A percentile compares a stretch with the other conserved stretches of the same genome.
phyloP scores from a whole-genome alignment of 768 basidiomycete species.

The Sarcodon sp. region DNA sequence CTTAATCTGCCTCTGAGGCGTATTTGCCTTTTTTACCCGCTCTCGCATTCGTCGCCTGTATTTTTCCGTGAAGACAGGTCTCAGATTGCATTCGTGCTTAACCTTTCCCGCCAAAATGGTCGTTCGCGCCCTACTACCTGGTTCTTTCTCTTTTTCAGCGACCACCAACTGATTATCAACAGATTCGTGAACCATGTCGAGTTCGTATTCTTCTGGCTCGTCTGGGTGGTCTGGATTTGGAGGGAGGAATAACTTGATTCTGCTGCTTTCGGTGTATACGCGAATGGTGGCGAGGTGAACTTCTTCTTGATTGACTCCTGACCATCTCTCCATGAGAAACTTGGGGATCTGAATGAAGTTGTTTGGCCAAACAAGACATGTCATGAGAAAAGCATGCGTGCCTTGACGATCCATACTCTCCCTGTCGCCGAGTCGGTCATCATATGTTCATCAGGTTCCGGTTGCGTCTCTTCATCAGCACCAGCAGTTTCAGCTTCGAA shows the following conservation, averaged over 20 bases:
- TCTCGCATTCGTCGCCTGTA: conserved; percentile 68
- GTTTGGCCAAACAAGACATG: background rate
- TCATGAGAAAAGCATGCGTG: conserved; percentile 17
- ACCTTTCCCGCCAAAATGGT: conserved; percentile 71
- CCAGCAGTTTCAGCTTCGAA: conserved; percentile 40
- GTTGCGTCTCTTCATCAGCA: conserved; percentile 50
- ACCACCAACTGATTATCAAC: conserved; percentile 82
- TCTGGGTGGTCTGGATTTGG: conserved; percentile 34
- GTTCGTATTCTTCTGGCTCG: conserved; percentile 58
- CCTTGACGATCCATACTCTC: conserved; percentile 80
- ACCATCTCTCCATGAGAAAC: conserved; percentile 80
- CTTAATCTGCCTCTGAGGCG: conserved; percentile 50
- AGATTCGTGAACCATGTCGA: conserved; percentile 77
- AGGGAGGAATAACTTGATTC: conserved; percentile 57
- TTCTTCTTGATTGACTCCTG: conserved; percentile 59
- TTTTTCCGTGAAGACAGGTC: conserved; percentile 51
- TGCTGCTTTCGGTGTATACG: conserved; percentile 55
- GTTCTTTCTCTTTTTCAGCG: conserved; percentile 67
- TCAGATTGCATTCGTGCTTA: conserved; percentile 69
- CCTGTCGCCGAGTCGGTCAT: conserved; percentile 67
- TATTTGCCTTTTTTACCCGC: conserved; percentile 52
- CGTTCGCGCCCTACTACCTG: conserved; percentile 46
- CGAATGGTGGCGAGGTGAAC: conserved; percentile 77
- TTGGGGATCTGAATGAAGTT: conserved; percentile 54
- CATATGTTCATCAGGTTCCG: conserved; percentile 75